These are phyloP conservation scores for Alisma plantagoaquatica DNA, from an alignment of 106 monocot genomes.

Conservation along the genomic window DNA sequence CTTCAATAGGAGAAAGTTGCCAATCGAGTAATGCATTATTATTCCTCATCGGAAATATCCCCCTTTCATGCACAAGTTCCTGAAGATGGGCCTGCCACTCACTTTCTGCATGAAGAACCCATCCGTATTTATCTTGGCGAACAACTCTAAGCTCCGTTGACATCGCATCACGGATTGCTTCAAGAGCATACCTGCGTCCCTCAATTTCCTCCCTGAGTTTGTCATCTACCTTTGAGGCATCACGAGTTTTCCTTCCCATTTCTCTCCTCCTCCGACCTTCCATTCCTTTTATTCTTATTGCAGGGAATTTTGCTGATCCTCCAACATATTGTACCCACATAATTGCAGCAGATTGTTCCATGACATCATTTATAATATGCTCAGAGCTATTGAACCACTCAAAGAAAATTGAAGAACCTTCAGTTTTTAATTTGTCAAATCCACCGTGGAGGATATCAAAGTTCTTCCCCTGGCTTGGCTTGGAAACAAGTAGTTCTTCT, in stretches of 20 bases:
- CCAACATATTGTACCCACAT: slow-evolving; percentile 84
- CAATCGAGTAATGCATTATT: slow-evolving; percentile 53
- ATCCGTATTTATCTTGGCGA: slow-evolving; percentile 99
- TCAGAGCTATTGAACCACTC: slow-evolving; percentile 78
- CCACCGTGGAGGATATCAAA: slow-evolving; percentile 84
- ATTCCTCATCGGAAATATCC: slow-evolving; percentile 62
- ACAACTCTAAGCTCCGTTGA: slow-evolving; percentile 87
- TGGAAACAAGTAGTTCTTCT: slow-evolving; percentile 80
- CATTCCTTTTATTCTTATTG: slow-evolving; percentile 85
- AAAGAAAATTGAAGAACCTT: slow-evolving; percentile 51
- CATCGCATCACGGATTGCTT: slow-evolving; percentile 82
- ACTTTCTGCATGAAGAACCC: slow-evolving; percentile 99
- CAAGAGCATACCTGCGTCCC: slow-evolving; percentile 76
- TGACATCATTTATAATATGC: slow-evolving; percentile 51
- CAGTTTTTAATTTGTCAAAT: slow-evolving; percentile 86
- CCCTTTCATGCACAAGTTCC: slow-evolving; percentile 88
- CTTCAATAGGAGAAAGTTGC: slow-evolving; percentile 94
- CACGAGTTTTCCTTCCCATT: slow-evolving; percentile 65
- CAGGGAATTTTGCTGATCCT: slow-evolving; percentile 83
- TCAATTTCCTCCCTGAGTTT: slow-evolving; percentile 70
- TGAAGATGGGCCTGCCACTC: slow-evolving; percentile 91
- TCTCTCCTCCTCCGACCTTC: slow-evolving; percentile 86
- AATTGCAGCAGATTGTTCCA: slow-evolving; percentile 82
- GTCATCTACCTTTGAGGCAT: slow-evolving; percentile 53
- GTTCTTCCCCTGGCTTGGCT: slow-evolving; percentile 54